Evolutionary conservation across 140 eudicot genomes (phyloP), one percentile per base, ranked within the genome.

Genomic region (Bidens hawaiensis): DNA sequence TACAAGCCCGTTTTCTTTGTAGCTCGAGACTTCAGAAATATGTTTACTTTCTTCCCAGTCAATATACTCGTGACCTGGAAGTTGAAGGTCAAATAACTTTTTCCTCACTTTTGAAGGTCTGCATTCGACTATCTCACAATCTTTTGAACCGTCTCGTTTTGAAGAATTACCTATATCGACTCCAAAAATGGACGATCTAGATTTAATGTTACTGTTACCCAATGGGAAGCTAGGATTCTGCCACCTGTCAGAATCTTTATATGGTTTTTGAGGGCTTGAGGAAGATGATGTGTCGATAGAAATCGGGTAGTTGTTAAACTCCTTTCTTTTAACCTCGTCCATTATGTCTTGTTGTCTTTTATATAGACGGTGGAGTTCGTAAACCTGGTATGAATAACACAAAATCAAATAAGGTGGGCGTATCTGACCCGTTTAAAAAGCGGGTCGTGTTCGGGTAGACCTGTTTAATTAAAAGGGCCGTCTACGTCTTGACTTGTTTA

Each of bases 281-380:
- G 97, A 86, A 0, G 94, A 87, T 51, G 96, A 90, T 23, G 87
- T 75, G 38, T 87, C 97, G 4, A 80, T 69, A 9, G 94, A 78
- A 55, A 65, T 57, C 30, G 61, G 75, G 51, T 75, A 73, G 42
- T 81, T 84, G 47, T 59, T 62, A 2, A 63, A 70, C 46, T 90
- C 96, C 43, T 73, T 79, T 76, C 80, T 71, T 77, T 71, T 82
- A 48, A 66, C 60, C 57, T 90, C 98, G 61, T 90, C 96, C 98
- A 90, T 90, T 81, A 90, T 67, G 74, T 90, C 91, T 80, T 85
- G 78, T 69, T 90, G 98, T 74, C 87, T 84, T 76, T 73, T 80
- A 75, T 90, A 90, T n/a, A 90, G 94, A 31, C 98, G 96, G 72
- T 90, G 98, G 55, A 90, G 95, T 64, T 90, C 98, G 42, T 52